A percentile compares a stretch with the other conserved stretches of the same genome.
phyloP scores from a whole-genome alignment of 306 rosid species.

The Coriaria nepalensis region DNA sequence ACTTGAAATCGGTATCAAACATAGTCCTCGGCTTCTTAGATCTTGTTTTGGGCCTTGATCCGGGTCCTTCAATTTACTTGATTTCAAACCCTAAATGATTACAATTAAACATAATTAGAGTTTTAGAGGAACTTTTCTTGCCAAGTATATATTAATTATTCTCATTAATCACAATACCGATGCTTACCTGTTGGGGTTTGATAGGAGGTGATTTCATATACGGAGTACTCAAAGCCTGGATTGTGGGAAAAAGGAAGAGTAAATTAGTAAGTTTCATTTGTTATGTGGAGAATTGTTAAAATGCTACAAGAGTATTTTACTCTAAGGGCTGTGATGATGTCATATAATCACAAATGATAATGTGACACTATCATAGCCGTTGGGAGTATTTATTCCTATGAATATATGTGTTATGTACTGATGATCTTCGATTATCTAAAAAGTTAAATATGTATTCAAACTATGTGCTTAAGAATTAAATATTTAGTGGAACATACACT shows the following conservation, averaged over 20 bases:
- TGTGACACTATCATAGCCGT: too few relatives aligned
- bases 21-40: constrained; percentile 68
- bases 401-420: too few relatives aligned
- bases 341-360: too few relatives aligned
- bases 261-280: neutral
- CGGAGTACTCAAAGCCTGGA: constrained; percentile 66
- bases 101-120: too few relatives aligned
- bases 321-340: too few relatives aligned
- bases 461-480: too few relatives aligned
- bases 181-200: constrained; percentile 43
- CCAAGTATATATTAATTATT: too few relatives aligned
- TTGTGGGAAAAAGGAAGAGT: neutral
- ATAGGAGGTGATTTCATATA: constrained; percentile 42
- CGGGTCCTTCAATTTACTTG: constrained; percentile 19
- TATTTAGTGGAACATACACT: constrained; percentile 36
- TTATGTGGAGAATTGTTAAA: neutral
- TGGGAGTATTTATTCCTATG: too few relatives aligned
- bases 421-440: neutral
- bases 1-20: constrained; percentile 80
- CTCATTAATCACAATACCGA: neutral
- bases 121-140: too few relatives aligned
- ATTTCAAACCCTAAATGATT: constrained; percentile 24
- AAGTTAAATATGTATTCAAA: too few relatives aligned
- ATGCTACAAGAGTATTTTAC: too few relatives aligned
- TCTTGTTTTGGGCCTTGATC: constrained; percentile 35